Base-by-base conservation (phyloP, 2,329 filamentous ascomycete genomes). In the Pseudodiploospora longispora region DNA sequence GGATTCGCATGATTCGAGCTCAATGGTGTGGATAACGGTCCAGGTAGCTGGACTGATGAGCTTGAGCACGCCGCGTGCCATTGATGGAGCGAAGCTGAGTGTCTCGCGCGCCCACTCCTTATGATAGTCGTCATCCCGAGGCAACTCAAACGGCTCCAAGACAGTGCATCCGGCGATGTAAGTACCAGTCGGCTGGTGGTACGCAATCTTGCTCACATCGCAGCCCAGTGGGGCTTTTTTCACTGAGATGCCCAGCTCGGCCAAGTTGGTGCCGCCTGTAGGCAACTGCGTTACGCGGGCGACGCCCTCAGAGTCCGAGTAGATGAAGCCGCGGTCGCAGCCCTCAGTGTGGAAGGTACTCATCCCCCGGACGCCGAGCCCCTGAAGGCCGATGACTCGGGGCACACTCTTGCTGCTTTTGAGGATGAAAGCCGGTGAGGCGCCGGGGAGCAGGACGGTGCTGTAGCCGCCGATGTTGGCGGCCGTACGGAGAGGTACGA, bases 51-150 rank as follows among this genome's bases (percentile, higher is more conserved):
- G 84, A 51, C 83, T 90, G 43, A 96, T 68, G 10, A 98, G 73
- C 59, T 88, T 89, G 44, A 98, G 64, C 19, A 78, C 73, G 30
- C 87, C 86, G 44, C 80, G 82, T 38, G 86, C 80, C 29, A 83
- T 74, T 47, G 78, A 77, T 0, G 93, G 93, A 41, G 75, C 75
- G 55, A 82, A 74, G 0, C 56, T 46, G 42, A 72, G 67, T 61
- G 83, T 82, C 56, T 94, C 90, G 49, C 78, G 78, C 27, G 82
- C 77, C 80, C 89, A 91, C 50, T 93, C 86, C 49, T 76, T 76
- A 53, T 94, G 86, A 50, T 87, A 81, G 47, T 95, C 83, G 51
- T 90, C 90, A 53, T 95, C 88, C 42, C 86, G 86, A 2, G 88
- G 87, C 27, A 96, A 74, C 61, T 88, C 85, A 59, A 95, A 97